phyloP scores from a whole-genome alignment of 2,329 filamentous ascomycete genomes.

The Aspergillus luchuensis region DNA sequence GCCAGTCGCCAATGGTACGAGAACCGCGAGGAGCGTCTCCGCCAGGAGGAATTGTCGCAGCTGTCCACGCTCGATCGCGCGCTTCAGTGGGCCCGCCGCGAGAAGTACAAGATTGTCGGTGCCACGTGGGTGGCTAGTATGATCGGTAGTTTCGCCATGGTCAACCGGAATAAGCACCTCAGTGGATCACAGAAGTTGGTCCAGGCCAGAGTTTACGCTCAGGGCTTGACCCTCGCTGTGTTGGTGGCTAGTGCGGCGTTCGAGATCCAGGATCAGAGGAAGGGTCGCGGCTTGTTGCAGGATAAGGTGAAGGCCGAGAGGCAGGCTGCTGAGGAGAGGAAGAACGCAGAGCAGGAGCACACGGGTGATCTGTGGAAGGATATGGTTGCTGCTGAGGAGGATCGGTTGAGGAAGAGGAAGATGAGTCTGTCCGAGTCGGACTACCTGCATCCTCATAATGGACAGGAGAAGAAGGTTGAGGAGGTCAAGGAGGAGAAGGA shows the following conservation, averaged over 20 bases:
- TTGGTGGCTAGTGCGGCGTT: constrained; percentile 80
- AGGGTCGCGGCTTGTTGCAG: constrained; percentile 57
- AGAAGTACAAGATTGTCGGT: constrained; percentile 86
- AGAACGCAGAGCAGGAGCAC: constrained; percentile 63
- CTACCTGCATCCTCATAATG: constrained; percentile 17
- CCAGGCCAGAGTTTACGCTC: constrained; percentile 91
- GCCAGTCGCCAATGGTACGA: constrained; percentile 68
- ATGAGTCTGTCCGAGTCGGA: constrained; percentile 38
- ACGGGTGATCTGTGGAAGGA: constrained; percentile 88
- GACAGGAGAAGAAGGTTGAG: constrained; percentile 11
- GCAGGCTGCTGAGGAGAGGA: constrained; percentile 75
- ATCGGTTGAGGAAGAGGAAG: constrained; percentile 47
- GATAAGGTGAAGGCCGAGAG: constrained; percentile 68
- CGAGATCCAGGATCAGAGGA: constrained; percentile 72
- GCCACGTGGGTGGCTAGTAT: constrained; percentile 80
- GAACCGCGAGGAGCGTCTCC: constrained; percentile 58
- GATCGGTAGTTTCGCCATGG: constrained; percentile 70
- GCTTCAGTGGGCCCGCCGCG: constrained; percentile 72
- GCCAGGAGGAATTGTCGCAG: constrained; percentile 55
- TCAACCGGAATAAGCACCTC: constrained; percentile 75
- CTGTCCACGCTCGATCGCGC: constrained; percentile 61
- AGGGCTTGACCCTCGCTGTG: constrained; percentile 83
- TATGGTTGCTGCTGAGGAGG: constrained; percentile 53
- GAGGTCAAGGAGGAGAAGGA: constrained; percentile 11
- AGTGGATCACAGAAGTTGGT: constrained; percentile 82